phyloP scores from a whole-genome alignment of 495 filamentous ascomycete species.

The Aspergillus baeticus region DNA sequence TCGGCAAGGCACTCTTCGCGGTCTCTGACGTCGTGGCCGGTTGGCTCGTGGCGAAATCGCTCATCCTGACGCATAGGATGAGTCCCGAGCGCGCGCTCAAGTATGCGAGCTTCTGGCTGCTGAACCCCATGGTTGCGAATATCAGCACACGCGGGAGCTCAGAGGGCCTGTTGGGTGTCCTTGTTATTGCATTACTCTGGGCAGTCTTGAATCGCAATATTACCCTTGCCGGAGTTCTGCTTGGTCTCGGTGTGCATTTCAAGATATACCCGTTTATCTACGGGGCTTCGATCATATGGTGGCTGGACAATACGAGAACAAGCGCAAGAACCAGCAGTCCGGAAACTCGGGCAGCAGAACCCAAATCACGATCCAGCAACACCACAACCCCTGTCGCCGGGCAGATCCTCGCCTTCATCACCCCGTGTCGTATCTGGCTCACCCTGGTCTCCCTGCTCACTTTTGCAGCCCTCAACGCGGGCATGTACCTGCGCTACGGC shows the following conservation, averaged over 20 bases:
- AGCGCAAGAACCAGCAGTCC: neutral
- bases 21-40: constrained; percentile 80
- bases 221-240: constrained; percentile 66
- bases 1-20: constrained; percentile 87
- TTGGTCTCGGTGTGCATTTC: constrained; percentile 89
- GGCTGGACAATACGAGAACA: constrained; percentile 59
- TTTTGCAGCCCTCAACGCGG: constrained; percentile 67
- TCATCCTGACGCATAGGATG: constrained; percentile 48
- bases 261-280: constrained; percentile 99
- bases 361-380: constrained; percentile 4
- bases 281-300: constrained; percentile 81
- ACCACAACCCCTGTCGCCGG: neutral
- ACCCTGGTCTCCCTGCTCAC: constrained; percentile 63
- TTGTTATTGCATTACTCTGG: constrained; percentile 81
- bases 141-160: constrained; percentile 94
- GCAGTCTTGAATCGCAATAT: constrained; percentile 61
- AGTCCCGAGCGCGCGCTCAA: constrained; percentile 55
- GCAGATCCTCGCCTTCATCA: constrained; percentile 55
- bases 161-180: constrained; percentile 82
- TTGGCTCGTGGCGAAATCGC: constrained; percentile 72
- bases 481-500: constrained; percentile 77
- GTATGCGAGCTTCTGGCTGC: constrained; percentile 83
- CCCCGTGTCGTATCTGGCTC: constrained; percentile 58
- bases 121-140: constrained; percentile 97
- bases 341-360: constrained; percentile 5